Evolutionary conservation across 2,329 filamentous ascomycete genomes (phyloP), one percentile per base, ranked within the genome.

Genomic region (Ophioceras dolichostomum): DNA sequence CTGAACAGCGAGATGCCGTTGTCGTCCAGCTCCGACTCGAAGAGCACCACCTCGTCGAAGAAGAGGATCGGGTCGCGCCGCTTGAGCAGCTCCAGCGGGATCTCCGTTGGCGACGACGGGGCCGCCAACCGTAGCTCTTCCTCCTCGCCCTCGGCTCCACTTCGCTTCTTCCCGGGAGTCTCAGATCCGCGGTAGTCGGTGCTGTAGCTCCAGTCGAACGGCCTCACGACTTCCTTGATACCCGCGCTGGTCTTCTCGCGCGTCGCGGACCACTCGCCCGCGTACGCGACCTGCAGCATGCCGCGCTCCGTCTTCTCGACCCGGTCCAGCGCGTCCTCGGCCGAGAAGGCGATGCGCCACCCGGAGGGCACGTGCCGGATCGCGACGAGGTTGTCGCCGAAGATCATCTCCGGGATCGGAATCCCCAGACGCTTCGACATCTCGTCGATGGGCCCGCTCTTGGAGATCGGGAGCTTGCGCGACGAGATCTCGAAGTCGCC

Each of bases 181-280:
- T 62, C 54, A 4, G 81, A 85, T 36, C 91, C 91, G 39, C 70
- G 72, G 60, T 94, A 98, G 47, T 79, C 72, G 26, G 89, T 94
- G 46, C 79, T 91, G 62, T 96, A 98, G 43, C 86, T 94, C 91
- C 91, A 98, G 62, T 98, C 91, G 56, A 93, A 98, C 3, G 89
- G 88, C 62, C 88, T 88, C 38, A 98, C 85, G 19, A 95, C 80
- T 54, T 95, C 86, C 54, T 85, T 86, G 56, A 98, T 94, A 39
- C 82, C 84, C 35, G 87, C 83, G 35, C 83, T 81, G 49, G 83
- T 83, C 57, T 80, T 77, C 56, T 87, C 86, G 40, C 68, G 60
- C 36, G 61, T 73, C 46, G 66, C 66, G 46, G 64, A 67, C 91
- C 91, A 98, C 56, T 87, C 84, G 45, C 77, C 73, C 2, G 91